Percentiles rank a stretch among this genome's conserved stretches.
Conservation (phyloP, 1,139 yeast genomes). For the Diutina sp. region DNA sequence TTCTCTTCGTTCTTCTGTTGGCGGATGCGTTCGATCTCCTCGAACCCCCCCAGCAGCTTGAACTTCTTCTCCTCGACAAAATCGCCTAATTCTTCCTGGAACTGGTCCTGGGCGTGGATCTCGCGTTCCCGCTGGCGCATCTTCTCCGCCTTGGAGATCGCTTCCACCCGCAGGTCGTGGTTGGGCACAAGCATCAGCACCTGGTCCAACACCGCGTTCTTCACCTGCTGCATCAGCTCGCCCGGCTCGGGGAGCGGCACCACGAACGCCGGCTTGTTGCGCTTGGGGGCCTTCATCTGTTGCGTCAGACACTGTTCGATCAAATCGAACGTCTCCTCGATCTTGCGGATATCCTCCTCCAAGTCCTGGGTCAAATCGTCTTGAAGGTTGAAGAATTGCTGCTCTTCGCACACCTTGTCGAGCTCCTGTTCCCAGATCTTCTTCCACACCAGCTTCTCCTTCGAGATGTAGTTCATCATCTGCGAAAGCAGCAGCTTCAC, state of each 20-base stretch:
- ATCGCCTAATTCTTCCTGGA: constrained; percentile 77
- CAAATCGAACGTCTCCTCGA: constrained; percentile 67
- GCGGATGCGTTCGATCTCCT: constrained; percentile 66
- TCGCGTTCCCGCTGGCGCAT: constrained; percentile 62
- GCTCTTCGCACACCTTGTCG: constrained; percentile 86
- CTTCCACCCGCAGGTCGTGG: constrained; percentile 75
- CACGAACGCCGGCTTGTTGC: constrained; percentile 16
- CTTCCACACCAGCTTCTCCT: constrained; percentile 80
- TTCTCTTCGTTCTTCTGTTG: constrained; percentile 57
- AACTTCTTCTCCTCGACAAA: constrained; percentile 70
- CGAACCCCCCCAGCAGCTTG: constrained; percentile 79
- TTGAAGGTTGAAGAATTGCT: constrained; percentile 80
- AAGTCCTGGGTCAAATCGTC: constrained; percentile 75
- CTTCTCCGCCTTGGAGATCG: constrained; percentile 78
- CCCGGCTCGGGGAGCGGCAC: constrained; percentile 58
- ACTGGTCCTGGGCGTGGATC: constrained; percentile 44
- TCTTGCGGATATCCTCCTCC: constrained; percentile 68
- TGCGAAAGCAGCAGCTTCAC: constrained; percentile 41
- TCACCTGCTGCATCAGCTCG: constrained; percentile 45
- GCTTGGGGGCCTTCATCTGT: constrained; percentile 29
- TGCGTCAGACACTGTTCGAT: constrained; percentile 78
- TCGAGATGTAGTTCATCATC: constrained; percentile 49
- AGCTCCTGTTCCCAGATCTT: constrained; percentile 87
- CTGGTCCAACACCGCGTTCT: constrained; percentile 71
- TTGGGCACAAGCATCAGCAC: constrained; percentile 73